These are phyloP conservation scores for Globisporangium polare DNA, from an alignment of 352 stramenopile species.

Conservation along the genomic window DNA sequence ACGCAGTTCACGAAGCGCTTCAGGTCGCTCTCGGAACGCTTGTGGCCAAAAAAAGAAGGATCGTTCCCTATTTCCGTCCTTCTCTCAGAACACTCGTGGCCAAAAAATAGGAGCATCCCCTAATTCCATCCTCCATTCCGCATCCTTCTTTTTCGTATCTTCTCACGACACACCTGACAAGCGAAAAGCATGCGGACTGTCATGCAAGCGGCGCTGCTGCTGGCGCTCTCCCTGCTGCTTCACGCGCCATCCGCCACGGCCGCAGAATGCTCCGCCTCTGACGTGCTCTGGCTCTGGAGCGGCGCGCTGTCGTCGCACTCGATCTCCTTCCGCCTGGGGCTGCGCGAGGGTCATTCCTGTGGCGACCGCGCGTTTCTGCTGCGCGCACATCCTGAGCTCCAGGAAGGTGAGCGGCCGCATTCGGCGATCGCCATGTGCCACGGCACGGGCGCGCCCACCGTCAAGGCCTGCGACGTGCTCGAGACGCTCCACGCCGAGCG, in stretches of 20 bases:
- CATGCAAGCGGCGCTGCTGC: neutral
- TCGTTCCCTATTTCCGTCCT: too few species aligned
- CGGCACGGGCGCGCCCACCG: conserved; percentile 24
- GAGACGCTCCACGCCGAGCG: conserved; percentile 46
- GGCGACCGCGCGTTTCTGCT: conserved; percentile 47
- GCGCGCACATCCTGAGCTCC: conserved; percentile 46
- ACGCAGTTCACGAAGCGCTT: too few species aligned
- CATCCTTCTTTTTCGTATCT: neutral
- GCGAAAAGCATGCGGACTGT: neutral
- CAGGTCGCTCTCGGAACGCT: too few species aligned
- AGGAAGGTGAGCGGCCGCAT: conserved; percentile 41
- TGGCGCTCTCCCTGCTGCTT: neutral
- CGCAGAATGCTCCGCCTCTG: conserved; percentile 27
- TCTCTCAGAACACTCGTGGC: too few species aligned
- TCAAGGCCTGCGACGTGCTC: conserved; percentile 42
- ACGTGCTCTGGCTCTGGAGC: conserved; percentile 74
- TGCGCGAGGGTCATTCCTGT: conserved; percentile 51
- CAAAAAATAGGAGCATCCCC: too few species aligned
- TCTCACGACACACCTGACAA: neutral
- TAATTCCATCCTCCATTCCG: too few species aligned
- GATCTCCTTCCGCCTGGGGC: conserved; percentile 66
- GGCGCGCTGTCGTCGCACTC: conserved; percentile 62
- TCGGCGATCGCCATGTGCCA: conserved; percentile 37
- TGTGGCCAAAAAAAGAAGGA: too few species aligned
- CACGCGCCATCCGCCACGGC: neutral